These are phyloP conservation scores for Entomortierella lignicola DNA, from an alignment of 192 early-diverging fungal genomes.

Conservation along the genomic window DNA sequence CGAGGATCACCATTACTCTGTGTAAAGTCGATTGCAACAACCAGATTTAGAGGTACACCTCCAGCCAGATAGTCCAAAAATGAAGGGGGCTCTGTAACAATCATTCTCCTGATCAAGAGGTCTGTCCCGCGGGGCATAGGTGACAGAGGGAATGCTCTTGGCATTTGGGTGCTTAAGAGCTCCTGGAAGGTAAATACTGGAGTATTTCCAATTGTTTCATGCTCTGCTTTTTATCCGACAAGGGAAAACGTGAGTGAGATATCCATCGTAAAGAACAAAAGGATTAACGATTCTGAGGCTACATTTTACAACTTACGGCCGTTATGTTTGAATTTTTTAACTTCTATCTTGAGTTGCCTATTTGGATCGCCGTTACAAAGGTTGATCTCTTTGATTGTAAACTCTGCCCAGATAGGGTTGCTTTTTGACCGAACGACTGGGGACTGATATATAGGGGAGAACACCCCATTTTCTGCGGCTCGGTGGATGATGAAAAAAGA, in stretches of 20 bases:
- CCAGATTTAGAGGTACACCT: conserved; percentile 61
- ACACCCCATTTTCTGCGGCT: conserved; percentile 52
- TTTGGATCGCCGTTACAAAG: conserved; percentile 55
- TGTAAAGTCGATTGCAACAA: conserved; percentile 72
- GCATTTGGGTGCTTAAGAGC: conserved; percentile 19
- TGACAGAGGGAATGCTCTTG: conserved; percentile 41
- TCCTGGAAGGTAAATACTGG: conserved; percentile 38
- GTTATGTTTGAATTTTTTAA: conserved; percentile 49
- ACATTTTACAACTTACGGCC: conserved; percentile 34
- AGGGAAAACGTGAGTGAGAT: not conserved
- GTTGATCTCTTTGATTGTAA: conserved; percentile 44
- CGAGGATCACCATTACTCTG: conserved; percentile 66
- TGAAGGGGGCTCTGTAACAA: conserved; percentile 53
- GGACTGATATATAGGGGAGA: conserved; percentile 52
- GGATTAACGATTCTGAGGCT: not conserved
- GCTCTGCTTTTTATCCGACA: conserved; percentile 35
- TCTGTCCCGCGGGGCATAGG: conserved; percentile 37
- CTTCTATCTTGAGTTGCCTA: conserved; percentile 43
- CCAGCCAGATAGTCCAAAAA: conserved; percentile 71
- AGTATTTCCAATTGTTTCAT: conserved; percentile 38
- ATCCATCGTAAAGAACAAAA: not conserved
- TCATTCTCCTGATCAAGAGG: conserved; percentile 48
- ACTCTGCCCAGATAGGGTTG: conserved; percentile 46
- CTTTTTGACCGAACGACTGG: conserved; percentile 21
- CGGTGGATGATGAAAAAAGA: conserved; percentile 55